phyloP scores from a whole-genome alignment of 148 eudicot genomes.

The Salicornia ramosissima region DNA sequence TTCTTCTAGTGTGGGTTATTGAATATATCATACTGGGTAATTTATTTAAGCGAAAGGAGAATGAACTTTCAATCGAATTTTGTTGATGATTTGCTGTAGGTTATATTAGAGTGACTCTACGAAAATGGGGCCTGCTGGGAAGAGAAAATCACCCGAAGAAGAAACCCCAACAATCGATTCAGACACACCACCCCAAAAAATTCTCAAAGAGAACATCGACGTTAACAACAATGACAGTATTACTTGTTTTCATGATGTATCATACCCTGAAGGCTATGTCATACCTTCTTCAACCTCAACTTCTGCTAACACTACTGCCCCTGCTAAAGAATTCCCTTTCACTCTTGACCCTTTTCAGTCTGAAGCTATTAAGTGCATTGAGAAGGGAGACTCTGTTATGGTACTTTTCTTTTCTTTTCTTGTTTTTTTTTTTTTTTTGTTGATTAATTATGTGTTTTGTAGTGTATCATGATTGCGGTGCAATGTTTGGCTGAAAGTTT shows the following conservation, averaged over 20 bases:
- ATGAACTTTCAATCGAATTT: too few relatives aligned
- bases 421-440: not conserved
- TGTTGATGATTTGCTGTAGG: too few relatives aligned
- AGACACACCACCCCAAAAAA: slow-evolving; percentile 25
- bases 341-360: slow-evolving; percentile 86
- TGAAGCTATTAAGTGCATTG: slow-evolving; percentile 85
- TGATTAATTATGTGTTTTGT: not conserved
- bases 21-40: too few relatives aligned
- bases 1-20: too few relatives aligned
- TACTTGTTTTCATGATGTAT: slow-evolving; percentile 86
- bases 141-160: slow-evolving; percentile 52
- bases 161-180: slow-evolving; percentile 20
- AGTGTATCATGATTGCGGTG: not conserved
- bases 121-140: too few relatives aligned
- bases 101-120: too few relatives aligned
- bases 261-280: slow-evolving; percentile 71
- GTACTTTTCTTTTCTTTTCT: slow-evolving; percentile 31
- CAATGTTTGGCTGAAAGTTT: not conserved
- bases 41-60: too few relatives aligned
- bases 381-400: slow-evolving; percentile 84
- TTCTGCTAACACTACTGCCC: slow-evolving; percentile 19
- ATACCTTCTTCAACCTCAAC: slow-evolving; percentile 23
- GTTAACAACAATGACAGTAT: slow-evolving; percentile 25
- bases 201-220: not conserved
- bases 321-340: slow-evolving; percentile 86